Percentiles rank a stretch among this genome's conserved stretches.
phyloP scores from a whole-genome alignment of 2,329 filamentous ascomycete species.

The Stagonosporopsis vannaccii region DNA sequence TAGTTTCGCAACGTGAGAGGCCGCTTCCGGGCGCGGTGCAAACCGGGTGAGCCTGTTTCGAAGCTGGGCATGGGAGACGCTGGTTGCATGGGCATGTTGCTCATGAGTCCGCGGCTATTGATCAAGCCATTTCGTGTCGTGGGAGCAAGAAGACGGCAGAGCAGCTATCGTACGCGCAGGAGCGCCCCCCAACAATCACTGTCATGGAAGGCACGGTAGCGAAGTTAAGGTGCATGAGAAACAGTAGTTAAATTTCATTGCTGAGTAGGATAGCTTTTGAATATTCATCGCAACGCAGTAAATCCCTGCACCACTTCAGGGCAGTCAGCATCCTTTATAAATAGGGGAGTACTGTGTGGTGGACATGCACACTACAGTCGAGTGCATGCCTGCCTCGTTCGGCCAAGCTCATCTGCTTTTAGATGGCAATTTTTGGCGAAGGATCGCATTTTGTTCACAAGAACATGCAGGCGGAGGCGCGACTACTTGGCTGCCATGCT shows the following conservation, averaged over 20 bases:
- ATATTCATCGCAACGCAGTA: constrained; percentile 14
- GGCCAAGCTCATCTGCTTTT: not conserved
- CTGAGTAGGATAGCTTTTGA: constrained; percentile 11
- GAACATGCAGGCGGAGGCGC: constrained; percentile 3
- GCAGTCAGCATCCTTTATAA: constrained; percentile 19
- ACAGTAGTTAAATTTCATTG: constrained; percentile 10
- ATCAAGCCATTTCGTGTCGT: not conserved
- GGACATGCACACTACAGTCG: constrained; percentile 8
- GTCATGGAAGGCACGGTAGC: constrained; percentile 1
- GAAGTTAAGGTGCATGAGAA: not conserved
- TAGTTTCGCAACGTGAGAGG: constrained; percentile 4
- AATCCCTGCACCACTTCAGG: constrained; percentile 22
- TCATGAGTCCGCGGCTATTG: not conserved
- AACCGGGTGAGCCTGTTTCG: constrained; percentile 11
- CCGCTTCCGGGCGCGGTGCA: not conserved
- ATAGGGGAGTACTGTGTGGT: constrained; percentile 20
- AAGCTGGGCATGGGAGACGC: constrained; percentile 8
- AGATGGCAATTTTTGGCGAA: not conserved
- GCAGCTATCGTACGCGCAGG: not conserved
- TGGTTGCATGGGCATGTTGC: not conserved
- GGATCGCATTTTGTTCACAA: not conserved
- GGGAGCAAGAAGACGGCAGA: not conserved
- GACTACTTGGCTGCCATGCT: not conserved
- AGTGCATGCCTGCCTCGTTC: constrained; percentile 13
- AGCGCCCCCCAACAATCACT: not conserved